phyloP scores from a whole-genome alignment of 169 alveolate species.

The Haemoproteus tartakovskyi region DNA sequence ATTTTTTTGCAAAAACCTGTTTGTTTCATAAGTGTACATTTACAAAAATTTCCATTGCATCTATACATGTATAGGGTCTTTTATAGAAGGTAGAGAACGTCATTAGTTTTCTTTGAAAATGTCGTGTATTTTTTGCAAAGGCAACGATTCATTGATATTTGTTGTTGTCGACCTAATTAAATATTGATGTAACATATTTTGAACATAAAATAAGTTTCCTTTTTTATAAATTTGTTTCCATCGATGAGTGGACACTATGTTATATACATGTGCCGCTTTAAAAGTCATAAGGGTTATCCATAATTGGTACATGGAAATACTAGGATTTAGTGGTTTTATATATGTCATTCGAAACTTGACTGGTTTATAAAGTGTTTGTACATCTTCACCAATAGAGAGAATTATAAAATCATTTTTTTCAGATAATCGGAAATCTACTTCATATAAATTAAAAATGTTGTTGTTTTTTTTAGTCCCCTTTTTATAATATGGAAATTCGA shows the following conservation, averaged over 20 bases:
- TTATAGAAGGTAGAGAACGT: too few relatives aligned
- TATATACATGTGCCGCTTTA: constrained; percentile 47
- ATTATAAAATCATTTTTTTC: constrained; percentile 27
- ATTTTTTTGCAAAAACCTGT: too few relatives aligned
- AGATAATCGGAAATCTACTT: constrained; percentile 46
- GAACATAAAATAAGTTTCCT: constrained; percentile 44
- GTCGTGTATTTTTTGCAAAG: constrained; percentile 36
- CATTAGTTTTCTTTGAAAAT: constrained; percentile 3
- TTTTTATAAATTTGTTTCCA: constrained; percentile 12
- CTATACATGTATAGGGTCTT: not conserved
- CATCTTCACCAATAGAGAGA: constrained; percentile 3
- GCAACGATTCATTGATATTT: constrained; percentile 14
- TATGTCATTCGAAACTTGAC: constrained; percentile 34
- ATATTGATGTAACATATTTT: constrained; percentile 25
- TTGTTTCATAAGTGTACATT: not conserved
- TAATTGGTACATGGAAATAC: constrained; percentile 2
- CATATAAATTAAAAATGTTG: constrained; percentile 16
- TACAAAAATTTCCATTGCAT: not conserved
- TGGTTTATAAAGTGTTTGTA: constrained; percentile 3
- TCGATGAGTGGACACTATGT: constrained; percentile 12
- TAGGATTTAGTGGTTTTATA: constrained; percentile 18
- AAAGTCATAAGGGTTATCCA: constrained; percentile 37
- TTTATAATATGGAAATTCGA: not conserved
- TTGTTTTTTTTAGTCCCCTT: not conserved
- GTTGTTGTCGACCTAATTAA: constrained; percentile 5